A percentile compares a stretch with the other conserved stretches of the same genome.
Conservation (phyloP, 768 basidiomycete genomes). For the Pholiota microspora region DNA sequence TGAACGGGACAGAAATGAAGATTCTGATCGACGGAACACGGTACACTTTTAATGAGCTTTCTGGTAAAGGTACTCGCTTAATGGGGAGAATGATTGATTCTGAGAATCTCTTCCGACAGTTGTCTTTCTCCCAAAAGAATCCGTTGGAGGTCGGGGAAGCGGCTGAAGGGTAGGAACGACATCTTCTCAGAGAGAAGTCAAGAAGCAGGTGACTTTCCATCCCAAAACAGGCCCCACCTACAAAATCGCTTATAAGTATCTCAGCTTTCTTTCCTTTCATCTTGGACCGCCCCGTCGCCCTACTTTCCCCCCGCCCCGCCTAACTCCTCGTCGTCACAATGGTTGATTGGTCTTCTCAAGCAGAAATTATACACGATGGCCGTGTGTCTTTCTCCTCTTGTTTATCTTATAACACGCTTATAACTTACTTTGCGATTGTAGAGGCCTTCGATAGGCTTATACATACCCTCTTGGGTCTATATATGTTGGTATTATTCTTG, state of each 20-base stretch:
- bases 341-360: conserved; percentile 56
- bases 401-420: background rate
- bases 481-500: conserved; percentile 41
- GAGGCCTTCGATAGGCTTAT: conserved; percentile 54
- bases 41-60: background rate
- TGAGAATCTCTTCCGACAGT: background rate
- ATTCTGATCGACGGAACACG: background rate
- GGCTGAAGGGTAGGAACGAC: background rate
- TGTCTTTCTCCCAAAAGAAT: background rate
- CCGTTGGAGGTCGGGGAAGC: background rate
- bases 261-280: conserved; percentile 9
- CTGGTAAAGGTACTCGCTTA: background rate
- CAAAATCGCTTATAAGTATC: conserved; percentile 19
- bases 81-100: background rate
- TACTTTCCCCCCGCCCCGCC: conserved; percentile 12
- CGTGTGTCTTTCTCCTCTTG: conserved; percentile 29
- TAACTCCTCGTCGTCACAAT: conserved; percentile 31
- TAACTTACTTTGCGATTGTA: conserved; percentile 14
- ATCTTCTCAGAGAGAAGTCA: conserved; percentile 13
- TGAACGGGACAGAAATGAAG: background rate
- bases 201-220: conserved; percentile 21
- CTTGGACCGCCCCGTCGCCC: conserved; percentile 17
- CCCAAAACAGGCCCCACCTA: conserved; percentile 7
- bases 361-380: conserved; percentile 45
- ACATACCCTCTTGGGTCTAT: conserved; percentile 58